Base-by-base conservation (phyloP, 2,329 filamentous ascomycete species). In the Fusarium agapanthi region DNA sequence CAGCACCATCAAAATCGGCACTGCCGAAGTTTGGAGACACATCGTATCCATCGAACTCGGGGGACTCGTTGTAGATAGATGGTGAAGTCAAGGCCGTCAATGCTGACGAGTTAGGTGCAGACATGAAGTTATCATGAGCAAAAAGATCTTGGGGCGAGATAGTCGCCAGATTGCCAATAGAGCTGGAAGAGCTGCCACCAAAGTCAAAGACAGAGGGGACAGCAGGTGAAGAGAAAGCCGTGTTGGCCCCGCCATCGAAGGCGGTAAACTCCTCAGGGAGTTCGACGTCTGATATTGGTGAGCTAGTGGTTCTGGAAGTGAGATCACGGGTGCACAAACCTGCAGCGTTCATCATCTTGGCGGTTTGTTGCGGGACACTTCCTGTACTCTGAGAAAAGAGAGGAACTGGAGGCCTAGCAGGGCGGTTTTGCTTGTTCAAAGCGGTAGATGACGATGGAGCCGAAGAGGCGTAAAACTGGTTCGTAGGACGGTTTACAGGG, bases 21-120 rank as follows among this genome's bases (percentile, higher is more conserved):
- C 83, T 86, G 67, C 87, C 87, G 81, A 95, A 93, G 81, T 92
- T 89, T 51, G 95, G 95, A 56, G 94, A 97, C 24, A 93, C 90
- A 78, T 96, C 90, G 77, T 90, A 94, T 79, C 87, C 88, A 76
- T 93, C 91, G 78, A 92, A 91, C 65, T 90, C 92, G 16, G 94
- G 94, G 58, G 94, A 97, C 77, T 91, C 93, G 79, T 93, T 88
- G 77, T 90, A 91, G 64, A 90, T 86, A n/a, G 92, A 93, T 48
- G 95, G 95, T 67, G 95, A 96, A 64, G 94, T 97, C 82, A 97
- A 80, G 72, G 94, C 91, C 40, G 95, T 97, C 79, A 96, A 90
- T 38, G 93, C 91, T 51, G 91, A 88, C 5, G 95, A 97, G 79
- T 93, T 93, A 35, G 95, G 95, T 41, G 94, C 90, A 70, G 94